A percentile compares a stretch with the other conserved stretches of the same genome.
These are phyloP conservation scores for Aspergillus mulundensis DNA, from an alignment of 495 filamentous ascomycete species.

Conservation along the genomic window DNA sequence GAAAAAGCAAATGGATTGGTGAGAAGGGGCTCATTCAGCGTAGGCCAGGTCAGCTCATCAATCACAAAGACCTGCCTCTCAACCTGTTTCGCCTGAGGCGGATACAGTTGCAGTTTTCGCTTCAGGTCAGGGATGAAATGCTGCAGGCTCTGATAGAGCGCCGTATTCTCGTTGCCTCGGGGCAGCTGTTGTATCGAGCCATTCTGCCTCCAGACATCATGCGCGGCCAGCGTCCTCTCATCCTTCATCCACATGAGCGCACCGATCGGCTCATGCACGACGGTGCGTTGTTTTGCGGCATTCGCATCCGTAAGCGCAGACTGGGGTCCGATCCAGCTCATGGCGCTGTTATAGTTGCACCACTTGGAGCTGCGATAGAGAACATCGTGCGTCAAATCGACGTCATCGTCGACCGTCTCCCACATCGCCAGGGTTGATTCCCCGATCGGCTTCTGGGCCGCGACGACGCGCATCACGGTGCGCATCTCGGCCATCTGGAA, in stretches of 20 bases:
- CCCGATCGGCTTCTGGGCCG: slow-evolving; percentile 16
- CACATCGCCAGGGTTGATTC: slow-evolving; percentile 16
- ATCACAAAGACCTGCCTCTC: slow-evolving; percentile 5
- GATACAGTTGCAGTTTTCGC: slow-evolving; percentile 8
- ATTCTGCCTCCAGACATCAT: slow-evolving; percentile 14
- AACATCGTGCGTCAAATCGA: slow-evolving; percentile 11
- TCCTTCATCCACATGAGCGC: slow-evolving; percentile 19
- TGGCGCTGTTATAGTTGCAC: slow-evolving; percentile 19
- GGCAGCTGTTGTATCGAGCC: not conserved
- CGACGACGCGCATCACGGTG: slow-evolving; percentile 15
- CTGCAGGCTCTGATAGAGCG: slow-evolving; percentile 8
- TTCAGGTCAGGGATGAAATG: slow-evolving; percentile 11
- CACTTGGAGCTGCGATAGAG: slow-evolving; percentile 16
- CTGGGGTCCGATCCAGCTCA: slow-evolving; percentile 13
- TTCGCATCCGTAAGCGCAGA: slow-evolving; percentile 9
- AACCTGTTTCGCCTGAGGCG: not conserved
- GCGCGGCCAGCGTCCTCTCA: slow-evolving; percentile 7
- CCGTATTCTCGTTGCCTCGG: not conserved
- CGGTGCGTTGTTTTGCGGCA: not conserved
- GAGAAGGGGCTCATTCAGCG: slow-evolving; percentile 3
- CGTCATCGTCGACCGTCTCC: slow-evolving; percentile 13
- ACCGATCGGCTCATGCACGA: slow-evolving; percentile 13
- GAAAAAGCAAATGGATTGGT: slow-evolving; percentile 15
- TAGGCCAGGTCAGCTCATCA: slow-evolving; percentile 12
- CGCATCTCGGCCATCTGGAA: slow-evolving; percentile 19